phyloP scores from a whole-genome alignment of 2,329 filamentous ascomycete species.

The Scytalidium sp. region DNA sequence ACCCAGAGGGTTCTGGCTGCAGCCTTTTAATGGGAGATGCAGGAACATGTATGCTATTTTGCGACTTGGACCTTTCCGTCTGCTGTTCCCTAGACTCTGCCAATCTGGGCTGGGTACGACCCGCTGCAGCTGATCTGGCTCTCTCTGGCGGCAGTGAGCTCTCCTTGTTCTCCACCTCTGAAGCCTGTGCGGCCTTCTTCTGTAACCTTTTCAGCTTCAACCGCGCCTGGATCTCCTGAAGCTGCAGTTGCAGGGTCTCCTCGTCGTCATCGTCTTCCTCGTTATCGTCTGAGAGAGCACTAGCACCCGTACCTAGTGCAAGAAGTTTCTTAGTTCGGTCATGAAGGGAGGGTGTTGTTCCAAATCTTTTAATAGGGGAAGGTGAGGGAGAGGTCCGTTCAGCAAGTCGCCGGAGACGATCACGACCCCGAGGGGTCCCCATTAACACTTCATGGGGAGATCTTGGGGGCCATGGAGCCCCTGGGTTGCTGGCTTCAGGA shows the following conservation, averaged over 20 bases:
- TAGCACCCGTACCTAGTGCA: conserved; percentile 31
- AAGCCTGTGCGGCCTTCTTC: conserved; percentile 46
- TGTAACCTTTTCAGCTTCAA: conserved; percentile 86
- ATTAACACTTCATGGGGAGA: conserved; percentile 63
- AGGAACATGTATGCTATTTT: conserved; percentile 65
- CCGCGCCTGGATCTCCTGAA: conserved; percentile 85
- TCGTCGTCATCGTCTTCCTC: conserved; percentile 79
- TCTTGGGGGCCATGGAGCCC: conserved; percentile 60
- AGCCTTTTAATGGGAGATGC: conserved; percentile 66
- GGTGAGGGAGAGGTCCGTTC: conserved; percentile 66
- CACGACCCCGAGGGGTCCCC: conserved; percentile 74
- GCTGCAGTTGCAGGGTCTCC: conserved; percentile 80
- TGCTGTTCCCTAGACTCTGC: conserved; percentile 18
- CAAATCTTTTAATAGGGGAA: conserved; percentile 54
- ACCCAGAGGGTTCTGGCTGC: conserved; percentile 56
- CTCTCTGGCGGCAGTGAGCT: conserved; percentile 11
- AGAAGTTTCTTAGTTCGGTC: conserved; percentile 14
- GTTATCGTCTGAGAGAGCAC: conserved; percentile 39
- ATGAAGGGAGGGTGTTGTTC: conserved; percentile 12
- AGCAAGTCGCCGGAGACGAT: conserved; percentile 66
- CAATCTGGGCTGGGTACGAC: conserved; percentile 21
- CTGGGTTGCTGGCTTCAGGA: conserved; percentile 26
- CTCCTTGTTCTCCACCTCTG: conserved; percentile 21
- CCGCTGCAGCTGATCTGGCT: conserved; percentile 21
- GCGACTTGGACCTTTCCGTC: conserved; percentile 26